Evolutionary conservation across 2,329 filamentous ascomycete species (phyloP), one percentile per base, ranked within the genome.

Genomic region (Onygenales sp.): DNA sequence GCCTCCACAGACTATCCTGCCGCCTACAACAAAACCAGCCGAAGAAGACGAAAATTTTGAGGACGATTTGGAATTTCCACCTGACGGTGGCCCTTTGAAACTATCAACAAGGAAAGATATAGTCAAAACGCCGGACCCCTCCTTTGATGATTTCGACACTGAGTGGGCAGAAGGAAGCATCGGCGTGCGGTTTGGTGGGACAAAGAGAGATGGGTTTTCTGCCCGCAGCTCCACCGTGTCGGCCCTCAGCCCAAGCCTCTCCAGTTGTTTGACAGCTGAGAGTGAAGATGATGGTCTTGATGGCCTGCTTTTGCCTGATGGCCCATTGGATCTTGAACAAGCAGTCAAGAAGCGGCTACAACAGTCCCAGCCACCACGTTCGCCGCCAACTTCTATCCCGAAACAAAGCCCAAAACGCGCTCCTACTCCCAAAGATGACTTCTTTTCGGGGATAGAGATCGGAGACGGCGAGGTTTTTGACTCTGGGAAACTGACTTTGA

Each of bases 111-210:
- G 78, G 42, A 74, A 71, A 63, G 81, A 86, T 38, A 80, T 82
- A 38, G 80, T 84, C 17, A 82, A 80, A 63, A 84, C 83, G 2
- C 81, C 84, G 4, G 76, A 78, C 11, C 79, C 78, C 58, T 72
- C 74, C 50, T 69, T 76, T 55, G 89, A 95, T 51, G 91, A 95
- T 57, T 83, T 95, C 61, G 91, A 87, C 60, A 57, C 75, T 56
- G 84, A 96, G 65, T 95, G 92, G 87, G 89, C 87, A 51, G 93
- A 97, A 71, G 91, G 90, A 53, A 96, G 91, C 67, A 77, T 96
- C 55, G 90, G 92, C 41, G 95, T 92, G 44, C 82, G 92, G 54
- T 92, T 91, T 71, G 91, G 87, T 41, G 92, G 92, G 44, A 95
- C 89, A 11, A 81, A 84, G 59, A 83, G 89, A 62, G 89, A 92